phyloP scores from a whole-genome alignment of 2,329 filamentous ascomycete genomes.

The Alternaria sp. region DNA sequence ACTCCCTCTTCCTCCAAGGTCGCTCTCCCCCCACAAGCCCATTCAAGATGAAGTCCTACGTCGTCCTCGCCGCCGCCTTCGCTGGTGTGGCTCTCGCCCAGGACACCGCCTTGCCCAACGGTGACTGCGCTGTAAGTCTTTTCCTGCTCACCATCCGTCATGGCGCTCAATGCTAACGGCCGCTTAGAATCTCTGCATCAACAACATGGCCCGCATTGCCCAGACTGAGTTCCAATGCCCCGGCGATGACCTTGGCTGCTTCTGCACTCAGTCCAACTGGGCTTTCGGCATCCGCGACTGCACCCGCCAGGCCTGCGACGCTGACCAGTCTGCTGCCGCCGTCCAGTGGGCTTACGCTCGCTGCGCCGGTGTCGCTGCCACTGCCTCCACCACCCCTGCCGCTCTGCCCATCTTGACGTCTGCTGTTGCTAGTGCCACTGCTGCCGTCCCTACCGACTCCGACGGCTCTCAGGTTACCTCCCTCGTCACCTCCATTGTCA shows the following conservation, averaged over 20 bases:
- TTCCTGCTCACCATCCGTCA: background rate
- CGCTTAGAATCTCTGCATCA: constrained; percentile 53
- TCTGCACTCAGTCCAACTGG: constrained; percentile 57
- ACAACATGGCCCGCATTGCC: constrained; percentile 58
- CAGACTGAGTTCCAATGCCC: constrained; percentile 53
- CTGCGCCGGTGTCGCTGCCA: constrained; percentile 42
- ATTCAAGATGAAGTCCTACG: constrained; percentile 52
- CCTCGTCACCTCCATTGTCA: constrained; percentile 24
- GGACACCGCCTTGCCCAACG: constrained; percentile 28
- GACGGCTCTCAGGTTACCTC: constrained; percentile 8
- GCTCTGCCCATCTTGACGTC: constrained; percentile 29
- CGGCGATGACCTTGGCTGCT: constrained; percentile 52
- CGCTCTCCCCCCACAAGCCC: constrained; percentile 17
- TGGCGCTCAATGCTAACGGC: constrained; percentile 18
- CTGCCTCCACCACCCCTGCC: constrained; percentile 23
- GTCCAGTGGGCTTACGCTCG: constrained; percentile 46
- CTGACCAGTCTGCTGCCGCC: constrained; percentile 38
- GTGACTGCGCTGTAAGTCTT: constrained; percentile 50
- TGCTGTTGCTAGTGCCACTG: constrained; percentile 20
- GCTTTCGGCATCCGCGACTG: constrained; percentile 60
- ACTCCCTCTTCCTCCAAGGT: constrained; percentile 28
- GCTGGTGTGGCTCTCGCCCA: constrained; percentile 50
- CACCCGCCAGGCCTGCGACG: constrained; percentile 53
- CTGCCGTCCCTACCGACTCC: background rate
- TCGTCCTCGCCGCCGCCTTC: constrained; percentile 45